Evolutionary conservation across 768 basidiomycete species (phyloP).

Genomic region (Thelephora aurantiotincta): DNA sequence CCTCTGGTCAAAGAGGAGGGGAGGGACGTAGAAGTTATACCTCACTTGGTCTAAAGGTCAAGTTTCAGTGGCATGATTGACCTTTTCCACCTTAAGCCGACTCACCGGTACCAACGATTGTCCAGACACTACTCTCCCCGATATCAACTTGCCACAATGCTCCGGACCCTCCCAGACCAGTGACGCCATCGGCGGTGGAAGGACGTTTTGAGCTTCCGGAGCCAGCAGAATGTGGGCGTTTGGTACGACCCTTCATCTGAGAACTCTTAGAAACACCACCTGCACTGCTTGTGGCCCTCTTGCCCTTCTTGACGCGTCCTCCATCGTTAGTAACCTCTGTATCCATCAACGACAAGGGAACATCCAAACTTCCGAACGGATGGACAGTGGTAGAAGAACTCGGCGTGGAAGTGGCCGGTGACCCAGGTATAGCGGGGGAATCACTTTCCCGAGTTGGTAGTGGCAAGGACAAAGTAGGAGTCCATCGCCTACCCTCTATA

Average conservation of each 20-base stretch:
- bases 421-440: constrained; percentile 40
- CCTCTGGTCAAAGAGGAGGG: constrained; percentile 69
- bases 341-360: constrained; percentile 53
- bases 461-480: constrained; percentile 21
- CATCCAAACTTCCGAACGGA: constrained; percentile 32
- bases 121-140: constrained; percentile 90
- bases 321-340: constrained; percentile 64
- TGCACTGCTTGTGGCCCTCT: constrained; percentile 65
- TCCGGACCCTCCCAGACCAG: constrained; percentile 58
- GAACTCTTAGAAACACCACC: constrained; percentile 38
- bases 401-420: constrained; percentile 52
- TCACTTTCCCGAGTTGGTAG: constrained; percentile 16
- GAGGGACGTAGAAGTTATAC: constrained; percentile 89
- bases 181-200: constrained; percentile 50
- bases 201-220: constrained; percentile 22
- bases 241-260: constrained; percentile 38
- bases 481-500: constrained; percentile 71
- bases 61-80: constrained; percentile 1
- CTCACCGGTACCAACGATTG: constrained; percentile 82
- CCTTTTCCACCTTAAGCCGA: constrained; percentile 4
- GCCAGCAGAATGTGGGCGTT: constrained; percentile 62
- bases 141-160: constrained; percentile 84
- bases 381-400: constrained; percentile 17
- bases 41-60: constrained; percentile 64
- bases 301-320: constrained; percentile 67